phyloP scores from a whole-genome alignment of 2,329 filamentous ascomycete species.

The Orbilia brochopaga region DNA sequence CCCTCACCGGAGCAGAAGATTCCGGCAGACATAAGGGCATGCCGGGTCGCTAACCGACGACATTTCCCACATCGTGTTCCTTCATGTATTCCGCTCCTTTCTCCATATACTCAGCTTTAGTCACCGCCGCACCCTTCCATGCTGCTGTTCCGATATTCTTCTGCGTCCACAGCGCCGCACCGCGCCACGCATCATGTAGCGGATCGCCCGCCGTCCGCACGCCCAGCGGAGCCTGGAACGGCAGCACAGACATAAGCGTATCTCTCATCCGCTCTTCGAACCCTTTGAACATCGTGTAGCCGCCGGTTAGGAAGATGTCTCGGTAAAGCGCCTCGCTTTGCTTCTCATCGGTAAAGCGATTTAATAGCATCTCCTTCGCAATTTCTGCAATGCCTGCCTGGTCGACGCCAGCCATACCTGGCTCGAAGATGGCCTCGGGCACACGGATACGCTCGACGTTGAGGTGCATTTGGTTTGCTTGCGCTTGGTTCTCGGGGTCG shows the following conservation, averaged over 20 bases:
- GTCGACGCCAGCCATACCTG: constrained; percentile 86
- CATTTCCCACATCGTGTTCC: constrained; percentile 59
- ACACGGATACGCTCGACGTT: constrained; percentile 96
- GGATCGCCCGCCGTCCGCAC: constrained; percentile 78
- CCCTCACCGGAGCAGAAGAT: neutral
- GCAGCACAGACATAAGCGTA: constrained; percentile 75
- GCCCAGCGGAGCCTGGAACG: constrained; percentile 69
- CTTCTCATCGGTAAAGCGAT: constrained; percentile 68
- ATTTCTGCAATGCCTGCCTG: constrained; percentile 95
- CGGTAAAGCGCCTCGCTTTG: constrained; percentile 64
- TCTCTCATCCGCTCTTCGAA: constrained; percentile 81
- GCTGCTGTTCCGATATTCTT: constrained; percentile 62
- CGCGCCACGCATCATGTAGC: constrained; percentile 88
- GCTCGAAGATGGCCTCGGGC: constrained; percentile 91
- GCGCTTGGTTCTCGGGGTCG: constrained; percentile 76
- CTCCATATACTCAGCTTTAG: constrained; percentile 82
- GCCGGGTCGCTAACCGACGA: constrained; percentile 34
- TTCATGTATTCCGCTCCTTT: constrained; percentile 95
- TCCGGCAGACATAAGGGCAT: constrained; percentile 54
- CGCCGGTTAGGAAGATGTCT: constrained; percentile 92
- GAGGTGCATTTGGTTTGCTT: constrained; percentile 87
- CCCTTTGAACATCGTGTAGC: constrained; percentile 83
- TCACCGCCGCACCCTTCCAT: constrained; percentile 71
- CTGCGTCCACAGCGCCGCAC: constrained; percentile 82
- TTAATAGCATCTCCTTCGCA: constrained; percentile 83